Base-by-base conservation (phyloP, 2,329 filamentous ascomycete species). In the Ophiostoma perfectum region DNA sequence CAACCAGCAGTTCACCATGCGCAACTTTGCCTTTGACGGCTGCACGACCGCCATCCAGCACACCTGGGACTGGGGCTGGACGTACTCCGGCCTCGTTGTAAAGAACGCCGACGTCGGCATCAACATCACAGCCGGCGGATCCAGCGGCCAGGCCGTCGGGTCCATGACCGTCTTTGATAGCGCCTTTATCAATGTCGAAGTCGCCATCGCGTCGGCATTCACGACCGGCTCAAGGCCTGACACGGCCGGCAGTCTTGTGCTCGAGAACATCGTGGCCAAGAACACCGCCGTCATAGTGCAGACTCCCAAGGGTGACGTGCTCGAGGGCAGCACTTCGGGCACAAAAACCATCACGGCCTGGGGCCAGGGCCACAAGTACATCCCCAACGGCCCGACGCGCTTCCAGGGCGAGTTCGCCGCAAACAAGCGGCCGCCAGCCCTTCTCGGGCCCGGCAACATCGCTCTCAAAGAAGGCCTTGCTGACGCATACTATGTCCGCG, bases 61-160 rank as follows among this genome's bases (percentile, higher is more conserved):
- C 78, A 84, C 88, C 72, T 92, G 90, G 89, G 84, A 90, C 77
- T 92, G 89, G 89, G 85, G 85, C 41, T 92, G 88, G 86, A 88
- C 85, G 6, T 86, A 89, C 77, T 86, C 87, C 73, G 84, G 83
- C 3, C 74, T 90, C 0, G 78, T 78, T 39, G 86, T 90, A 77
- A 83, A 84, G 76, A 83, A 86, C 75, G 87, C 85, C 72, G 78
- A 78, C 4, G 80, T 86, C 62, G 88, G 86, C 62, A 80, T 90
- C 68, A 86, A 90, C 74, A 86, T 90, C 77, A 77, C 55, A 5
- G 18, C 55, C 3, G 55, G 55, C 55, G 27, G 55, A 9, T 38
- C 55, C 4, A 5, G 6, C 77, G 0, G 83, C 80, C 83, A 89
- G 74, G 83, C 83, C 16, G 88, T 91, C 45, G 90, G 90, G 36